phyloP scores from a whole-genome alignment of 331 rosid genomes.

The Malus hybrid region DNA sequence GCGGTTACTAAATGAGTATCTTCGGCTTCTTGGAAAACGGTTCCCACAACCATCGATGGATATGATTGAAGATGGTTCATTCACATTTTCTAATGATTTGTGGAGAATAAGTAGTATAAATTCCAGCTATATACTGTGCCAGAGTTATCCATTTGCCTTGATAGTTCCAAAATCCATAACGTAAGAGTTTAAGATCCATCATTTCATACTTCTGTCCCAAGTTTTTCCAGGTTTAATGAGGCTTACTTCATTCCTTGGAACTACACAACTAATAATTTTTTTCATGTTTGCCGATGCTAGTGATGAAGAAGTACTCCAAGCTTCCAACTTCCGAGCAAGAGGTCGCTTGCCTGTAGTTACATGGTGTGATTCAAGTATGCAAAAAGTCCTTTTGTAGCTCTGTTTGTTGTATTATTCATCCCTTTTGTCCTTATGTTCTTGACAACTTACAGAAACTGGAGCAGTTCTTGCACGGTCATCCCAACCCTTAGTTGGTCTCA shows the following conservation, averaged over 20 bases:
- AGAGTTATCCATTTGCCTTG: constrained; percentile 89
- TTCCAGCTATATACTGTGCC: constrained; percentile 65
- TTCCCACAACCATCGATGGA: constrained; percentile 38
- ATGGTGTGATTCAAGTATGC: constrained; percentile 87
- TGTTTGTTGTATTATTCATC: constrained; percentile 11
- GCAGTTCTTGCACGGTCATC: constrained; percentile 98
- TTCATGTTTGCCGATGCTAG: constrained; percentile 38
- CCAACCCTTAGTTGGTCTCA: constrained; percentile 93
- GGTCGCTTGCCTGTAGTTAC: constrained; percentile 86
- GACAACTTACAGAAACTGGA: constrained; percentile 56
- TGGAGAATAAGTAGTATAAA: constrained; percentile 88
- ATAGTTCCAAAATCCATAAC: constrained; percentile 64
- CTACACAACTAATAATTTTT: constrained; percentile 12
- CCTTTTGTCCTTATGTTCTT: constrained; percentile 16
- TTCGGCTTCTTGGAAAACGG: constrained; percentile 82
- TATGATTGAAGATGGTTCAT: constrained; percentile 74
- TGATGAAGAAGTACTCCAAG: constrained; percentile 83
- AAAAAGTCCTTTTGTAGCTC: background rate
- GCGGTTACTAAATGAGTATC: constrained; percentile 81
- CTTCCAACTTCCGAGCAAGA: constrained; percentile 82
- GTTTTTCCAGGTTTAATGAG: constrained; percentile 10
- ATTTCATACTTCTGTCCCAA: constrained; percentile 8
- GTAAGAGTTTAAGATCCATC: constrained; percentile 40
- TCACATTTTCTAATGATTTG: constrained; percentile 60
- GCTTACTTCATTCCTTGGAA: constrained; percentile 13